phyloP scores from a whole-genome alignment of 2,329 filamentous ascomycete genomes.

The Penicillium expansum region DNA sequence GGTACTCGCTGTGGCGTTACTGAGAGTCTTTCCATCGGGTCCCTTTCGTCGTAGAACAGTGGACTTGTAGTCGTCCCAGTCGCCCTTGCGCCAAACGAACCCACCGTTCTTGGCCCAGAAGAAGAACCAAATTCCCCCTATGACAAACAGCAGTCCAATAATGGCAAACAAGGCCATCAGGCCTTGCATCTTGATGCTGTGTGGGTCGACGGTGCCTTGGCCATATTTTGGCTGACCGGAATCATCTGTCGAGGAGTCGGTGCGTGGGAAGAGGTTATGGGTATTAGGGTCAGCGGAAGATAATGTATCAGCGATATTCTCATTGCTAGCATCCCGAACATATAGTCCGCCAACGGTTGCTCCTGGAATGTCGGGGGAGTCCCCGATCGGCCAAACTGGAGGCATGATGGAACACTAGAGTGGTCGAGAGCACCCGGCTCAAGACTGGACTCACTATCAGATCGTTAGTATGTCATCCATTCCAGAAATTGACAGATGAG shows the following conservation, averaged over 20 bases:
- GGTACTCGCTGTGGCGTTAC: conserved; percentile 77
- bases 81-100: conserved; percentile 77
- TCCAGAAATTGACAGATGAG: neutral
- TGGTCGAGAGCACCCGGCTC: conserved; percentile 38
- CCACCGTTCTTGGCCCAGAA: conserved; percentile 97
- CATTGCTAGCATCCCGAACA: conserved; percentile 8
- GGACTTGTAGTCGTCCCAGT: conserved; percentile 98
- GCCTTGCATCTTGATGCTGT: conserved; percentile 53
- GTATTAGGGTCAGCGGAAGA: conserved; percentile 28
- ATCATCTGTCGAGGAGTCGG: conserved; percentile 21
- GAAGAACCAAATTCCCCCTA: conserved; percentile 91
- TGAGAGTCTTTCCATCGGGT: conserved; percentile 81
- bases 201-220: conserved; percentile 41
- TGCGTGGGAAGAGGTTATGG: conserved; percentile 30
- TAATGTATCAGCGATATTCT: conserved; percentile 10
- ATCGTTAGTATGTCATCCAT: conserved; percentile 11
- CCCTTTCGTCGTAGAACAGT: conserved; percentile 87
- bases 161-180: conserved; percentile 85
- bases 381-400: conserved; percentile 26
- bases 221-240: conserved; percentile 24
- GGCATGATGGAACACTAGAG: conserved; percentile 30
- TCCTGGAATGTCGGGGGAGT: conserved; percentile 24
- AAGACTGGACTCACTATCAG: conserved; percentile 29
- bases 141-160: conserved; percentile 72
- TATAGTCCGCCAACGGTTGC: conserved; percentile 17